Evolutionary conservation across 345 rosid species (phyloP), one percentile per base, ranked within the genome.

Genomic region (Salix purpurea): DNA sequence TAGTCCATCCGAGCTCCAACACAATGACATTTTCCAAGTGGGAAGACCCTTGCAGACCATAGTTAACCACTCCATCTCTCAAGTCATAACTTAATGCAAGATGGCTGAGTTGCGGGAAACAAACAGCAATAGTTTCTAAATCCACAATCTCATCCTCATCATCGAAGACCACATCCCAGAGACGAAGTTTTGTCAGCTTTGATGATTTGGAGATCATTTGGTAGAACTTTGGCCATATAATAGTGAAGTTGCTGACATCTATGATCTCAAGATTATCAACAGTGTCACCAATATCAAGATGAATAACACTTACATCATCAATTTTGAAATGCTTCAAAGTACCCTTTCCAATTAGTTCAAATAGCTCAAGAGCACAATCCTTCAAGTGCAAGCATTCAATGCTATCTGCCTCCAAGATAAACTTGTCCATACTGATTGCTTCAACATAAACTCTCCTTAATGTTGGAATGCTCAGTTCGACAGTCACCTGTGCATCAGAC

Each of bases 131-230:
- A 0, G 90, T 86, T 80, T 90, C 99, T 78, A 92, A 77, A 82
- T 89, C 95, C 62, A 90, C 78, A 69, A 86, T 71, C 71, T 89
- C 84, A 44, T 81, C 84, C 15, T 81, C 78, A 9, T 81, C 81
- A 19, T 90, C 94, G 73, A 89, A 92, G n/a, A 85, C 80, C 46
- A 92, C 92, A 24, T 92, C 89, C 97, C 97, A 94, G 65, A 94
- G 88, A 21, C 93, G 85, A 58, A 94, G 99, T 82, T 79, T 91
- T 84, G 76, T 87, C 76, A 94, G 76, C 37, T 88, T 91, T 42
- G 89, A 90, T 44, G 97, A 90, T 81, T 86, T 88, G 7, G 93
- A 89, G 64, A 94, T 89, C 91, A 92, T 84, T 72, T 90, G 94
- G 67, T 82, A 88, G 85, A 94, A 91, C 80, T 86, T 90, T 67